phyloP scores from a whole-genome alignment of 345 rosid genomes.

The Hypericum androsaemum region DNA sequence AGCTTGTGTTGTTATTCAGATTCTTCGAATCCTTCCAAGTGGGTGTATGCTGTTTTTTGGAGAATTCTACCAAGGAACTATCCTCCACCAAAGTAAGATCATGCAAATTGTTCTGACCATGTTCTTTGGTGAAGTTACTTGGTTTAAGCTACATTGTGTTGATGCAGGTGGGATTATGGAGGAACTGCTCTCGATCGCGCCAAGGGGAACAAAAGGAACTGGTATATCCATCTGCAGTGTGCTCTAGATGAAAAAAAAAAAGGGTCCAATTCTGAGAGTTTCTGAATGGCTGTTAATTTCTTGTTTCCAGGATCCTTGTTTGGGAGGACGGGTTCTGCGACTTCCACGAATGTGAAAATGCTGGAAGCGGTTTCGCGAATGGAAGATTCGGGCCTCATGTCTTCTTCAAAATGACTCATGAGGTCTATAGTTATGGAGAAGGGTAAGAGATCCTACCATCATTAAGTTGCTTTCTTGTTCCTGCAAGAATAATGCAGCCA shows the following conservation, averaged over 20 bases:
- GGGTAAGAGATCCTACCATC: constrained; percentile 32
- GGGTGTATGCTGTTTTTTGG: constrained; percentile 78
- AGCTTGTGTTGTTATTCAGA: constrained; percentile 39
- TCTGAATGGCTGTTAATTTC: not conserved
- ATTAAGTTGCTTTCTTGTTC: not conserved
- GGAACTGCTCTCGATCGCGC: constrained; percentile 52
- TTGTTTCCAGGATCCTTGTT: constrained; percentile 47
- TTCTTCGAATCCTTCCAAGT: constrained; percentile 49
- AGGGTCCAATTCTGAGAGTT: no score
- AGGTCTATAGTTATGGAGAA: constrained; percentile 65
- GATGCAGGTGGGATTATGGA: constrained; percentile 68
- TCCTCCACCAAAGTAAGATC: constrained; percentile 68
- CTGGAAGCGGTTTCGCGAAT: constrained; percentile 30
- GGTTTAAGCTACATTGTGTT: constrained; percentile 14
- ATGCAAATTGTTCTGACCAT: not conserved
- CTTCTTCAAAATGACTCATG: constrained; percentile 78
- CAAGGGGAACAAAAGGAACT: constrained; percentile 64
- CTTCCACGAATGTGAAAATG: constrained; percentile 46
- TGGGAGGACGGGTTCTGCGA: constrained; percentile 81
- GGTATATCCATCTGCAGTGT: constrained; percentile 27
- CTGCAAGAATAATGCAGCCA: not conserved
- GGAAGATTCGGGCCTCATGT: constrained; percentile 54
- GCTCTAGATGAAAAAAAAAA: no score
- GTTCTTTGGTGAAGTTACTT: not conserved
- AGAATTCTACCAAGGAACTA: constrained; percentile 67